Evolutionary conservation across 768 basidiomycete species (phyloP).

Genomic region (Boletellus ananiceps): DNA sequence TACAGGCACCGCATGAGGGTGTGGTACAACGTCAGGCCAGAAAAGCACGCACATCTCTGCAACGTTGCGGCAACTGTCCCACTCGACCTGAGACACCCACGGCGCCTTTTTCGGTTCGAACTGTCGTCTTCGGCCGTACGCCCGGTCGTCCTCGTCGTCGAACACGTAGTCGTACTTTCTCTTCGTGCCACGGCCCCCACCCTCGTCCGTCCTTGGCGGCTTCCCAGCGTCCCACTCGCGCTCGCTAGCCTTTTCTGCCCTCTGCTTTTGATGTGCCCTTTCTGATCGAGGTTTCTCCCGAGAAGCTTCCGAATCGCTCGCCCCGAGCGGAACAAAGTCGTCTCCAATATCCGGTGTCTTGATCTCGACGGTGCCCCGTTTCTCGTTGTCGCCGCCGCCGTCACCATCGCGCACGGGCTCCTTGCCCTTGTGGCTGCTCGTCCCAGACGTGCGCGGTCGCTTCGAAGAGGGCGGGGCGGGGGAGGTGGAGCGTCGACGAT

Average conservation of each 20-base stretch:
- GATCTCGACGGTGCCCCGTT: constrained; percentile 8
- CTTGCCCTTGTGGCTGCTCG: constrained; percentile 15
- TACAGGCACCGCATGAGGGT: constrained; percentile 27
- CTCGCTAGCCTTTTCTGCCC: constrained; percentile 15
- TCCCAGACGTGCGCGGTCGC: constrained; percentile 12
- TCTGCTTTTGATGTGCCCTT: constrained; percentile 12
- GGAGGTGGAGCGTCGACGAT: constrained; percentile 11
- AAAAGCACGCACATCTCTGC: constrained; percentile 70
- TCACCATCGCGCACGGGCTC: constrained; percentile 5
- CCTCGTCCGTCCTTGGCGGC: constrained; percentile 17
- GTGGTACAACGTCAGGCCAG: not conserved
- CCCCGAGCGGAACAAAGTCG: constrained; percentile 30
- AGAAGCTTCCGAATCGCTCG: constrained; percentile 15
- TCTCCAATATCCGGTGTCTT: constrained; percentile 21
- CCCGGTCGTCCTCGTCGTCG: constrained; percentile 41
- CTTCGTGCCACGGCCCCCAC: constrained; percentile 33
- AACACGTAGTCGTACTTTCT: constrained; percentile 43
- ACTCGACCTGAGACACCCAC: constrained; percentile 69
- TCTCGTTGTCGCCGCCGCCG: not conserved
- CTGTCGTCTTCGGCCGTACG: constrained; percentile 46
- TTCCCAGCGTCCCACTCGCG: constrained; percentile 43
- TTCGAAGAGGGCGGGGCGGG: constrained; percentile 16
- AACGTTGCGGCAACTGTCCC: constrained; percentile 70
- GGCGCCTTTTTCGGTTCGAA: constrained; percentile 51
- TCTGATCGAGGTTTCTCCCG: constrained; percentile 14